Evolutionary conservation across 164 flowering plant species (phyloP).

Genomic region (Vitis rupestris): DNA sequence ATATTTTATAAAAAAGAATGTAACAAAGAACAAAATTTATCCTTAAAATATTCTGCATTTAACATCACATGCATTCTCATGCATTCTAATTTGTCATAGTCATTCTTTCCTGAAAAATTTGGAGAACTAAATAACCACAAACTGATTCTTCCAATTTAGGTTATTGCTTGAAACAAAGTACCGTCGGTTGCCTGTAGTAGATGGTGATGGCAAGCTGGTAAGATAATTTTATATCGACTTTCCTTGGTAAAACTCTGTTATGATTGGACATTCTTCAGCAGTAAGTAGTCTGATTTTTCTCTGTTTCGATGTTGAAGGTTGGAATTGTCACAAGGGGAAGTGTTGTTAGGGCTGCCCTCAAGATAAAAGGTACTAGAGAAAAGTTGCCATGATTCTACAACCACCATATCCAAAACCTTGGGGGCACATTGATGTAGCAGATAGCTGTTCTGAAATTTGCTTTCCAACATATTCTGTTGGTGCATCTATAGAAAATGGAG

Average conservation of each 20-base stretch:
- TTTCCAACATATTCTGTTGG: not conserved
- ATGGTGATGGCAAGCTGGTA: constrained; percentile 56
- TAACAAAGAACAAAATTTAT: no score
- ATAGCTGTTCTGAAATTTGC: not conserved
- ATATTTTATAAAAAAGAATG: no score
- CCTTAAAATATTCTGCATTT: no score
- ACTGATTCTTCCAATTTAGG: constrained; percentile 22
- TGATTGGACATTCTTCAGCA: not conserved
- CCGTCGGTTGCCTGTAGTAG: constrained; percentile 62
- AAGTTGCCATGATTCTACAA: constrained; percentile 6
- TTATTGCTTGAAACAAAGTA: constrained; percentile 58
- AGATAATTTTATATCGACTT: not conserved
- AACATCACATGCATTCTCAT: no score
- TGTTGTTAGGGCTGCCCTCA: constrained; percentile 60
- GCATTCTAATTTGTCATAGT: not conserved
- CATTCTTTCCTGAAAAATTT: not conserved
- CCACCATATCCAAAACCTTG: not conserved
- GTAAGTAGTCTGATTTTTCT: not conserved
- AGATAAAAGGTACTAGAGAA: constrained; percentile 36
- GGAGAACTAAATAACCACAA: not conserved
- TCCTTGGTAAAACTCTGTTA: not conserved
- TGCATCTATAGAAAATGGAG: not conserved
- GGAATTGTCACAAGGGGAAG: constrained; percentile 60
- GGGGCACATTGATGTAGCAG: not conserved
- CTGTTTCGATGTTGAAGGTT: constrained; percentile 27